Base-by-base conservation (phyloP, 2,329 filamentous ascomycete species). In the Aspergillus bombycis region DNA sequence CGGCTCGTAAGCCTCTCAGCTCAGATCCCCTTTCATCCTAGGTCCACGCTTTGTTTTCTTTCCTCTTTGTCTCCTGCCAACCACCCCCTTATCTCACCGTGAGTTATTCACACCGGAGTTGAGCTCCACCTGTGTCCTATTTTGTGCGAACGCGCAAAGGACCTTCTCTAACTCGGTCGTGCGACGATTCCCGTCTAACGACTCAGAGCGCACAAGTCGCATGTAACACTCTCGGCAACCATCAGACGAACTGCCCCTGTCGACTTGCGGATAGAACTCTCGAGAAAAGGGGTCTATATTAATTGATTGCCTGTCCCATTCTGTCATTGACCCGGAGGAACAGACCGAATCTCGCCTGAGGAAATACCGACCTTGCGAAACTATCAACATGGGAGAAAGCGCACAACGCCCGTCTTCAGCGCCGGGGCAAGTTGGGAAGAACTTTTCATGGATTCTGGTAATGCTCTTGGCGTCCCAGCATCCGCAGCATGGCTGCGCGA, bases 371-470 rank as follows among this genome's bases (percentile, higher is more conserved):
- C 52, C 4, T 38, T 38, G 32, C 16, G 5, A 38, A 55, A 21
- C 46, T 53, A 54, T 64, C 63, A 70, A 55, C 21, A 78, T 79
- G 77, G 72, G 71, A 64, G 76, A 75, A 65, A 73, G 68, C 61
- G 63, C 71, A 60, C 72, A 74, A 68, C 72, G 70, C 56, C 71
- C 70, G 68, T 68, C 74, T 34, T 74, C 72, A 46, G 73, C 76
- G 69, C 73, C 74, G 67, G 77, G 72, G 57, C 61, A 71, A 54
- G 71, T 72, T 32, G 68, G 74, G 62, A 78, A 72, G 56, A 74
- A 72, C 65, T 65, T 74, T 19, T 76, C 78, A 45, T 76, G 81
- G 75, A 66, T 76, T 63, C 58, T 81, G 72, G 80, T 82, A 77
- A 69, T 79, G 34, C 57, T 36, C 46, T 56, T 43, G 21, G 46